Conservation (phyloP, 495 filamentous ascomycete species). For the Geoglossum glabrum region DNA sequence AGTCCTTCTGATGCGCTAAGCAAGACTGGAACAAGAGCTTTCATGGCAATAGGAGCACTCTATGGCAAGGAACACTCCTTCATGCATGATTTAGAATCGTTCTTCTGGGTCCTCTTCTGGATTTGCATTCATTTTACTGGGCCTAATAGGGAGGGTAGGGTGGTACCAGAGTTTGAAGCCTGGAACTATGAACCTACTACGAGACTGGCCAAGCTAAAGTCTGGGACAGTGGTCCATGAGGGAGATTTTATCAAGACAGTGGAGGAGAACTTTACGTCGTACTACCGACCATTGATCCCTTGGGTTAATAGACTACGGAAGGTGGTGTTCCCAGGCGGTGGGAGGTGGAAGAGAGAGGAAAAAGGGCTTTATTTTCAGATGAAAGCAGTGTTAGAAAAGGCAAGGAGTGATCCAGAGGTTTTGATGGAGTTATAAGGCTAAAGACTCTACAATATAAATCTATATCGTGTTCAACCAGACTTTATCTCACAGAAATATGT, state of each 20-base stretch:
- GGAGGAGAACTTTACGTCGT: constrained; percentile 12
- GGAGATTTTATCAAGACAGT: constrained; percentile 5
- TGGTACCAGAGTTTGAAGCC: neutral
- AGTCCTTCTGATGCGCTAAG: constrained; percentile 11
- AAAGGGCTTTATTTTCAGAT: constrained; percentile 9
- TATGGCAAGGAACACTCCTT: no score
- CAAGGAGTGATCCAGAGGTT: no score
- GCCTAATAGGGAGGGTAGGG: constrained; percentile 4
- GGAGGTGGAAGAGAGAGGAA: constrained; percentile 13
- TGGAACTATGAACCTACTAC: constrained; percentile 11
- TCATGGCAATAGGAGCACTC: no score
- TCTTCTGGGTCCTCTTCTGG: no score
- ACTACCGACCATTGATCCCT: constrained; percentile 19
- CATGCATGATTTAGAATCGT: no score
- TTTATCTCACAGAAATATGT: no score
- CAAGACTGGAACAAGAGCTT: constrained; percentile 19
- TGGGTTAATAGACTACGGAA: no score
- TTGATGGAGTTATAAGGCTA: no score
- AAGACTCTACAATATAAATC: no score
- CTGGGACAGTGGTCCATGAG: constrained; percentile 6
- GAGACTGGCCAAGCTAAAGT: constrained; percentile 9
- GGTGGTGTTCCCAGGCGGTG: constrained; percentile 19
- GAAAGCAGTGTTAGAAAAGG: constrained; percentile 10
- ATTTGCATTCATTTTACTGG: constrained; percentile 13
- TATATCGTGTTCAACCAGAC: no score